Base-by-base conservation (phyloP, 2,329 filamentous ascomycete species). In the Teratosphaeria nubilosa region DNA sequence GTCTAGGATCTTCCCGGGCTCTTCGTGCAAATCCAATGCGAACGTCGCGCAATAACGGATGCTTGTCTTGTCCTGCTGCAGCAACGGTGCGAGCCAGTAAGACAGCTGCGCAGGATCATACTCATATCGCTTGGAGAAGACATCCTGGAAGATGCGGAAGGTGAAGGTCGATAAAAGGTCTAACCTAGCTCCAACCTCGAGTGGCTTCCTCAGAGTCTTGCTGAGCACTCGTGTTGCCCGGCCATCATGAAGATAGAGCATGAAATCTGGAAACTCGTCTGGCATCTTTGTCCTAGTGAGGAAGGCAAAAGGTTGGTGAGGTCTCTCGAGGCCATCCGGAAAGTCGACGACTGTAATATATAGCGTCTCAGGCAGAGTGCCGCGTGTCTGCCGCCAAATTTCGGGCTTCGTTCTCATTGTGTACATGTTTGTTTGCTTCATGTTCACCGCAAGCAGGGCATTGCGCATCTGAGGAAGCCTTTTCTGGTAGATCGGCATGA, bases 71-170 rank as follows among this genome's bases (percentile, higher is more conserved):
- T 48, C 41, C 9, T 48, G 41, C n/a, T 48, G 41, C 9, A 20
- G 20, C 41, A 48, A 10, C 22, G 94, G 92, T 0, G 85, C 87
- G 14, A 96, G 68, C 76, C 91, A 96, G 72, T 96, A 99, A 0
- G 91, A 86, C 70, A 96, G 81, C 30, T 86, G 83, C 0, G 78
- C 72, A 0, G 77, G 65, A 16, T 84, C 78, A 0, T 82, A 76
- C 54, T 88, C 84, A 66, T 90, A 99, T 2, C 80, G 78, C 71
- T 99, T 99, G 72, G 91, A 92, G 75, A 96, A 97, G 0, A 96
- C 77, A 64, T 97, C 90, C 16, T 82, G 76, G 71, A 95, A 96
- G 0, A 95, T 73, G 4, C 81, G 79, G 48, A 95, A 74, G 0
- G 89, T 96, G 69, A 94, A 95, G 0, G 71, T 73, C 0, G 84